Percentiles rank a stretch among this genome's conserved stretches.
Conservation (phyloP, 805 yeast genomes). For the Blastobotrys americana region DNA sequence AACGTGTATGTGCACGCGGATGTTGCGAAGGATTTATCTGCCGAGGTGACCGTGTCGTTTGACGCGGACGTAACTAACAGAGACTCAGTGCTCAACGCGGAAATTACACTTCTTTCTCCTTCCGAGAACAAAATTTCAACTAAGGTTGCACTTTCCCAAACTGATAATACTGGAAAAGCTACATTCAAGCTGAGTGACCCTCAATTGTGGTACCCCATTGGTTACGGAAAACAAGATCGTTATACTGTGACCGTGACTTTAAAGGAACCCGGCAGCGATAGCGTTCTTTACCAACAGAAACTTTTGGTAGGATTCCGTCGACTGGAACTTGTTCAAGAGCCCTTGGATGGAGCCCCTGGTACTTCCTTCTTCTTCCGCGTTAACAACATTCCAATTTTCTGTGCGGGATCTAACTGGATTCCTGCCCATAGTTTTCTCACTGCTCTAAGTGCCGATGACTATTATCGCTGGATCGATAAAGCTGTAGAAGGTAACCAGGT, state of each 20-base stretch:
- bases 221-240: conserved; percentile 34
- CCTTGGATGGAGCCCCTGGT: conserved; percentile 31
- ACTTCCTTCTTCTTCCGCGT: conserved; percentile 38
- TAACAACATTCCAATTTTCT: conserved; percentile 36
- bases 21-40: conserved; percentile 12
- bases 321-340: conserved; percentile 36
- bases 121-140: conserved; percentile 2
- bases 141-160: neutral
- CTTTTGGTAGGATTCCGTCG: conserved; percentile 35
- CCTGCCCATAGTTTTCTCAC: conserved; percentile 40
- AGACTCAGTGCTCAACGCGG: conserved; percentile 1
- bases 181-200: conserved; percentile 25
- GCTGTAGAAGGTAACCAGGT: conserved; percentile 37
- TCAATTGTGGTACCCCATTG: conserved; percentile 37
- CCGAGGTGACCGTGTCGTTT: conserved; percentile 11
- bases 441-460: conserved; percentile 31
- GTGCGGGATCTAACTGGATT: conserved; percentile 43
- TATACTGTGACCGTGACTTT: conserved; percentile 27
- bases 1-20: conserved; percentile 20
- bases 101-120: conserved; percentile 11
- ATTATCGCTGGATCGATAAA: conserved; percentile 33
- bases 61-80: conserved; percentile 6
- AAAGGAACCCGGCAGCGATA: conserved; percentile 2
- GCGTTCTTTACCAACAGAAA: conserved; percentile 14
- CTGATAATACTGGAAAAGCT: conserved; percentile 6